These are phyloP conservation scores for Grigorovia yakushimaensis DNA, from an alignment of 805 yeast species.

Conservation along the genomic window DNA sequence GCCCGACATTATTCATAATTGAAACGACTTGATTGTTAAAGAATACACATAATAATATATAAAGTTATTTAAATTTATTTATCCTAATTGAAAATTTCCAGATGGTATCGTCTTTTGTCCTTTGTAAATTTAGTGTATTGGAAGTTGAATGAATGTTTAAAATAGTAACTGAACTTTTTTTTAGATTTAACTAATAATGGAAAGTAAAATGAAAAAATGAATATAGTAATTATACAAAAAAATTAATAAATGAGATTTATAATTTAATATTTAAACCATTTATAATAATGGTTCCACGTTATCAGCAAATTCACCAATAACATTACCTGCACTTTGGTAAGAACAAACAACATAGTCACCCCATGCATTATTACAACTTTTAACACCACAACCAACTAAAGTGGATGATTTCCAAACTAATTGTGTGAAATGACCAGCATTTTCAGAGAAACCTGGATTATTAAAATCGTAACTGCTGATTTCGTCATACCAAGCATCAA, in stretches of 20 bases:
- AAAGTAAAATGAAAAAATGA: background rate
- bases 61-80: too few species aligned
- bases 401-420: slow-evolving; percentile 55
- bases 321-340: slow-evolving; percentile 48
- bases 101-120: background rate
- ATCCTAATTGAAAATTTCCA: background rate
- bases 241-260: background rate
- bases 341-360: slow-evolving; percentile 55
- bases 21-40: background rate
- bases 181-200: background rate
- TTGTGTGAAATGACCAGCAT: slow-evolving; percentile 67
- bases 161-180: background rate
- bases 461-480: slow-evolving; percentile 42
- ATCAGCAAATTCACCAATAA: slow-evolving; percentile 14
- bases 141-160: background rate
- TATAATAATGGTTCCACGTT: slow-evolving; percentile 9
- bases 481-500: slow-evolving; percentile 68
- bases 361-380: slow-evolving; percentile 10
- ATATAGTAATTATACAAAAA: background rate
- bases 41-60: background rate
- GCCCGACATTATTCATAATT: too few species aligned
- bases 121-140: too few species aligned
- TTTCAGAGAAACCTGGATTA: slow-evolving; percentile 16
- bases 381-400: slow-evolving; percentile 50
- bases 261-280: background rate